A percentile compares a stretch with the other conserved stretches of the same genome.
phyloP scores from a whole-genome alignment of 768 basidiomycete genomes.

The Auriscalpium microsporum region DNA sequence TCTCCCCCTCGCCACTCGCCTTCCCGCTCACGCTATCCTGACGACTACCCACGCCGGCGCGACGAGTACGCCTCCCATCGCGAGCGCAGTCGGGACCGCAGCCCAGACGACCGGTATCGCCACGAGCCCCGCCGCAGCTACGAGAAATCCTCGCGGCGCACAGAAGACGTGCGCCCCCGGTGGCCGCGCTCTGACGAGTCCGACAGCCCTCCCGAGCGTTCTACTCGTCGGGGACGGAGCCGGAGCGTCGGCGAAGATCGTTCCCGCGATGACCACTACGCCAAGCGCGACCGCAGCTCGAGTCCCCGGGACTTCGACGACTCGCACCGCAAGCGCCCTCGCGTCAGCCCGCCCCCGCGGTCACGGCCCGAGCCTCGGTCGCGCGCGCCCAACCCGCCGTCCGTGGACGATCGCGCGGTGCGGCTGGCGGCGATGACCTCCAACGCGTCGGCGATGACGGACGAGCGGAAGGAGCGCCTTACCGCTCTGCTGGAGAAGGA shows the following conservation, averaged over 20 bases:
- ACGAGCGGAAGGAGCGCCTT: constrained; percentile 66
- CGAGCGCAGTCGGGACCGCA: constrained; percentile 17
- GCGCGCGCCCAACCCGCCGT: constrained; percentile 8
- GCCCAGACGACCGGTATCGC: constrained; percentile 5
- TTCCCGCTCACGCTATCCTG: constrained; percentile 21
- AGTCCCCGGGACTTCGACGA: constrained; percentile 24
- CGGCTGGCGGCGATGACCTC: constrained; percentile 86
- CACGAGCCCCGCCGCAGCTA: constrained; percentile 14
- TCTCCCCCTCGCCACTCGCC: constrained; percentile 26
- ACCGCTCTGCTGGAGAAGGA: constrained; percentile 64
- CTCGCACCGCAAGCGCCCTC: constrained; percentile 38
- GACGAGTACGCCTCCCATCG: constrained; percentile 21
- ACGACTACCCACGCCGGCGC: constrained; percentile 17
- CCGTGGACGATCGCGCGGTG: constrained; percentile 57
- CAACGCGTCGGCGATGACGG: constrained; percentile 58
- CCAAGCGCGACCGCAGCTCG: constrained; percentile 34
- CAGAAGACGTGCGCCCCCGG: constrained; percentile 26
- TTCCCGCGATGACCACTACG: constrained; percentile 22
- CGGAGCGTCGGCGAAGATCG: constrained; percentile 20
- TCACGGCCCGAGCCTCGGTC: constrained; percentile 18
- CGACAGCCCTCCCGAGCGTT: constrained; percentile 30
- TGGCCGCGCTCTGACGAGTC: constrained; percentile 49
- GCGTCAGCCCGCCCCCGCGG: constrained; percentile 37
- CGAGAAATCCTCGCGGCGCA: constrained; percentile 13
- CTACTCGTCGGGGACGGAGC: constrained; percentile 18